Conservation (phyloP, 306 rosid species). For the Hylodesmum podocarpum region DNA sequence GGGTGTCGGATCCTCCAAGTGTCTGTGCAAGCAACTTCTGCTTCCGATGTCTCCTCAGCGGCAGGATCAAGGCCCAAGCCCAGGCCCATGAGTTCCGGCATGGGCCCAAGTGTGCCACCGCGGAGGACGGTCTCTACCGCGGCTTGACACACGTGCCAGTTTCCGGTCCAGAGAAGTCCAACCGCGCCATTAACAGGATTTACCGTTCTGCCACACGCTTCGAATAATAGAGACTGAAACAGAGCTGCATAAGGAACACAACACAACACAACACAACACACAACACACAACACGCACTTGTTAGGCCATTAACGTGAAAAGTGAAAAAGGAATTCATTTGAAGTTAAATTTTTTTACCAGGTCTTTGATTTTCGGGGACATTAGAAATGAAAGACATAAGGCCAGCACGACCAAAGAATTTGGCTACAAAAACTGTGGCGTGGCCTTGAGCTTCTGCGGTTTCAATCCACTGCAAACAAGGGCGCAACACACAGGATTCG, state of each 20-base stretch:
- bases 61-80: conserved; percentile 36
- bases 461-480: conserved; percentile 92
- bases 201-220: conserved; percentile 87
- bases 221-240: conserved; percentile 83
- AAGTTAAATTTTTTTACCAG: conserved; percentile 43
- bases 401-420: conserved; percentile 98
- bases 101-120: conserved; percentile 63
- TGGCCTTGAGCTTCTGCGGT: conserved; percentile 86
- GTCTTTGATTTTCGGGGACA: conserved; percentile 81
- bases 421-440: conserved; percentile 96
- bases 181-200: conserved; percentile 92
- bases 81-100: conserved; percentile 50
- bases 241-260: conserved; percentile 45
- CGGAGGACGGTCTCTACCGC: conserved; percentile 88
- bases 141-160: conserved; percentile 88
- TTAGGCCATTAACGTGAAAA: too few species aligned
- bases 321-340: neutral
- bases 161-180: conserved; percentile 87
- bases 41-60: conserved; percentile 62
- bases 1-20: conserved; percentile 57
- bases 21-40: conserved; percentile 50
- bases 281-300: too few species aligned
- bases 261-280: too few species aligned
- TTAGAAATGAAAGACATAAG: conserved; percentile 94
- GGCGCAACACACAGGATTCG: conserved; percentile 77